Base-by-base conservation (phyloP, 352 stramenopile species). In the Thalassiosira hispida region DNA sequence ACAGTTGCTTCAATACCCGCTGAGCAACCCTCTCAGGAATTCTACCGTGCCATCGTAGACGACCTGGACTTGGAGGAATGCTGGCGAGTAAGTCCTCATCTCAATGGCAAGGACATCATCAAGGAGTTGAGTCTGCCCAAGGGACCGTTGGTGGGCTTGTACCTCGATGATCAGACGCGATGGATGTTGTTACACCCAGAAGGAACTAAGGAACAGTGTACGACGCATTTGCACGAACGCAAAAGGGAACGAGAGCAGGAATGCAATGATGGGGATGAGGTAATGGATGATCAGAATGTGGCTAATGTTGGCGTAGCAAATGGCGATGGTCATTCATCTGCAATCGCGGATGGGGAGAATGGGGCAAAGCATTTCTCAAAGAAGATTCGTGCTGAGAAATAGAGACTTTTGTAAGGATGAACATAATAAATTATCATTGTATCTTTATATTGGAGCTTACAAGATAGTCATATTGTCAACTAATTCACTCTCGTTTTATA, bases 21-120 rank as follows among this genome's bases (percentile, higher is more conserved):
- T 1, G 76, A 77, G 16, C 57, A 71, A 52, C 65, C 74, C 8
- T 77, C 57, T 55, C 63, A 65, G 47, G 38, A 73, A 79, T 70
- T 88, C 11, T 90, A 88, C 55, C 49, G 74, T 52, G 38, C 60
- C 5, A 80, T 91, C 57, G 49, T 86, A 1, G 51, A 76, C 16
- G 64, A 91, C 44, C 40, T 84, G 20, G 49, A 80, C 18, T 59
- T 93, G 1, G 88, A 93, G 52, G 67, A 79, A 79, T 91, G 84
- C 52, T 93, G 88, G 88, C 79, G 77, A 56, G 59, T 72, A 0
- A 82, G 77, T 56, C 88, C 86, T 23, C 66, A 91, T 20, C 57
- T 93, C 40, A 86, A 93, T 77, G 88, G 88, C 3, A 89, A 90
- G 66, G 79, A 84, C 33, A 69, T 93, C 0, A 90, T 92, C n/a